These are phyloP conservation scores for Nakaseomyces kungkrabaensis DNA, from an alignment of 1,139 yeast species.

Conservation along the genomic window DNA sequence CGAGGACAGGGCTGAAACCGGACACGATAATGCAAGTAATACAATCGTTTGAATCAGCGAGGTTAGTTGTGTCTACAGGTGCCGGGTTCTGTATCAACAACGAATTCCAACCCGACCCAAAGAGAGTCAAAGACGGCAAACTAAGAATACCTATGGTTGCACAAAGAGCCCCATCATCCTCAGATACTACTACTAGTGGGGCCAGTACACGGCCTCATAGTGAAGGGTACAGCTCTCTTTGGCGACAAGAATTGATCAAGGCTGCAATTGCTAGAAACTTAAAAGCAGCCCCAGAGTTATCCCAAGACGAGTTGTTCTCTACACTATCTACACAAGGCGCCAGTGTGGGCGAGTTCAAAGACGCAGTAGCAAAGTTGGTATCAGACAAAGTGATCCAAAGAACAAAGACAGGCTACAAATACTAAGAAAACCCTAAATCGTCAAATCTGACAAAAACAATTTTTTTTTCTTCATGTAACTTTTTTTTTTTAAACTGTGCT, in stretches of 20 bases:
- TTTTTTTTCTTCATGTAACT: neutral
- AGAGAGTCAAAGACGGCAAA: slow-evolving; percentile 14
- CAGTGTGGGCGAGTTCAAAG: slow-evolving; percentile 27
- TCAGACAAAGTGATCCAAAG: slow-evolving; percentile 10
- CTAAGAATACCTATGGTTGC: slow-evolving; percentile 13
- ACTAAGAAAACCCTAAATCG: neutral
- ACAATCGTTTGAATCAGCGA: slow-evolving; percentile 15
- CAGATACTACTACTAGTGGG: no score
- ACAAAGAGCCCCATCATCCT: no score
- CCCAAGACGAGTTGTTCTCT: slow-evolving; percentile 9
- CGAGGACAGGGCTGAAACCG: slow-evolving; percentile 7
- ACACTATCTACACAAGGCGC: slow-evolving; percentile 14
- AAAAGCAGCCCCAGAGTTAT: slow-evolving; percentile 10
- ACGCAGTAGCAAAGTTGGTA: slow-evolving; percentile 15
- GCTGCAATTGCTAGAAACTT: slow-evolving; percentile 22
- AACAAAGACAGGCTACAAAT: neutral
- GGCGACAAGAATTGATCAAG: slow-evolving; percentile 24
- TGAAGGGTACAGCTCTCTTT: slow-evolving; percentile 19
- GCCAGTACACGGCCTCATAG: slow-evolving; percentile 6
- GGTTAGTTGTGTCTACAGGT: slow-evolving; percentile 9
- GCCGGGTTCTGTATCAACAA: slow-evolving; percentile 12
- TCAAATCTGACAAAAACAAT: neutral
- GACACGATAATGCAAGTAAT: slow-evolving; percentile 10
- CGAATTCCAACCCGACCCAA: slow-evolving; percentile 15
- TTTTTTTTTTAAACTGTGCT: neutral